phyloP scores from a whole-genome alignment of 768 basidiomycete genomes.

The Steccherinum ochraceum region DNA sequence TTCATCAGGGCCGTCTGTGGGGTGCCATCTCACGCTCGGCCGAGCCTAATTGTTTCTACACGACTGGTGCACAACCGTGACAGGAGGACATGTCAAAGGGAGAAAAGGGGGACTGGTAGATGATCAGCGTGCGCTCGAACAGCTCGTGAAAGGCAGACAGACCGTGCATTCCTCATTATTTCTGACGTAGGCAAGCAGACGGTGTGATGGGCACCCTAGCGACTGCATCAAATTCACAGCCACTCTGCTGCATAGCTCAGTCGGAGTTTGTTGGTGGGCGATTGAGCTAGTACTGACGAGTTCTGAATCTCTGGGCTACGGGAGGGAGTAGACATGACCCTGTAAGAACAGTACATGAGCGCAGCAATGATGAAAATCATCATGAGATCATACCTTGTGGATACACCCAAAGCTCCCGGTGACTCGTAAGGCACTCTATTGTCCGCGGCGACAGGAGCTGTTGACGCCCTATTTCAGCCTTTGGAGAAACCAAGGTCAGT shows the following conservation, averaged over 20 bases:
- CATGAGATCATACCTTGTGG: neutral
- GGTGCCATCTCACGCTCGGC: neutral
- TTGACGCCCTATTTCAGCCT: neutral
- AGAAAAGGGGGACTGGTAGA: too few relatives aligned
- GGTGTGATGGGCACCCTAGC: neutral
- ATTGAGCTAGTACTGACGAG: neutral
- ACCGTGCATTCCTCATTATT: neutral
- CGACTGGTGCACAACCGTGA: too few relatives aligned
- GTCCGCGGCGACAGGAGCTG: neutral
- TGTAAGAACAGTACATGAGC: too few relatives aligned
- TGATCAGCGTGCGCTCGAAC: neutral
- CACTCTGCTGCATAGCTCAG: neutral
- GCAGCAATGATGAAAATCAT: neutral
- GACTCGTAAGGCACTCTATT: neutral
- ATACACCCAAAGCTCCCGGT: neutral
- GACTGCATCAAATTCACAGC: neutral
- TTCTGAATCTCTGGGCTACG: neutral
- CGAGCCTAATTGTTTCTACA: neutral
- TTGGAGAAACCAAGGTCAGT: too few relatives aligned
- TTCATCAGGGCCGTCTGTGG: too few relatives aligned
- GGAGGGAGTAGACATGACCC: too few relatives aligned
- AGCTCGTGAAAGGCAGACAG: neutral
- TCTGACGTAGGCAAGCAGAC: neutral
- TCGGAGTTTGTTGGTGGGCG: neutral
- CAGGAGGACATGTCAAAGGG: too few relatives aligned